Conservation (phyloP, 2,329 filamentous ascomycete species). For the Colletotrichum sojae region DNA sequence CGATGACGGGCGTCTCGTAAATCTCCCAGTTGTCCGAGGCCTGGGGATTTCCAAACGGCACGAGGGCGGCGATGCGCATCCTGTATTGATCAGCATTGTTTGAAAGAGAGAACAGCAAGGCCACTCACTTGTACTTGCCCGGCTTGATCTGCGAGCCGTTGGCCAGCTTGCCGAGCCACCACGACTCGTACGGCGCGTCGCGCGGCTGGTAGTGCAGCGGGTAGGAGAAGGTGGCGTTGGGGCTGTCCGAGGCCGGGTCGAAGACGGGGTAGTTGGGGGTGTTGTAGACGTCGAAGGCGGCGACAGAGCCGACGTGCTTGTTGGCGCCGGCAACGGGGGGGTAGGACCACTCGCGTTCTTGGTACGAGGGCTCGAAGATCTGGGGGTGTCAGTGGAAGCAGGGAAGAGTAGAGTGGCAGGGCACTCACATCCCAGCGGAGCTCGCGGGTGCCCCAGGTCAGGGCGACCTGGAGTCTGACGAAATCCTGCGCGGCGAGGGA, state of each 20-base stretch:
- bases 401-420: background rate
- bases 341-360: constrained; percentile 57
- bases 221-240: constrained; percentile 56
- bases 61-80: constrained; percentile 57
- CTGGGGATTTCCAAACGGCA: constrained; percentile 57
- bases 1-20: constrained; percentile 52
- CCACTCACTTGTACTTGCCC: constrained; percentile 55
- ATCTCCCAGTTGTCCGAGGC: constrained; percentile 59
- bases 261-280: constrained; percentile 44
- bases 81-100: background rate
- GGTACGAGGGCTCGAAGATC: constrained; percentile 56
- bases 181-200: constrained; percentile 50
- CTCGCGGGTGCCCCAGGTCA: constrained; percentile 47
- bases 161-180: constrained; percentile 60
- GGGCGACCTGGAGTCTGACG: constrained; percentile 42
- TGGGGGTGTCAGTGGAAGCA: background rate
- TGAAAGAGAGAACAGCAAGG: background rate
- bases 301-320: constrained; percentile 59
- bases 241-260: constrained; percentile 51
- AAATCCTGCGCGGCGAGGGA: constrained; percentile 45
- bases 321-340: constrained; percentile 55
- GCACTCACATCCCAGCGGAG: constrained; percentile 46
- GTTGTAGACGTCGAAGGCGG: constrained; percentile 45
- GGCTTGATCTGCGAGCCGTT: constrained; percentile 57
- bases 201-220: constrained; percentile 53